Evolutionary conservation across 495 filamentous ascomycete species (phyloP).

Genomic region (Neurospora sp.): DNA sequence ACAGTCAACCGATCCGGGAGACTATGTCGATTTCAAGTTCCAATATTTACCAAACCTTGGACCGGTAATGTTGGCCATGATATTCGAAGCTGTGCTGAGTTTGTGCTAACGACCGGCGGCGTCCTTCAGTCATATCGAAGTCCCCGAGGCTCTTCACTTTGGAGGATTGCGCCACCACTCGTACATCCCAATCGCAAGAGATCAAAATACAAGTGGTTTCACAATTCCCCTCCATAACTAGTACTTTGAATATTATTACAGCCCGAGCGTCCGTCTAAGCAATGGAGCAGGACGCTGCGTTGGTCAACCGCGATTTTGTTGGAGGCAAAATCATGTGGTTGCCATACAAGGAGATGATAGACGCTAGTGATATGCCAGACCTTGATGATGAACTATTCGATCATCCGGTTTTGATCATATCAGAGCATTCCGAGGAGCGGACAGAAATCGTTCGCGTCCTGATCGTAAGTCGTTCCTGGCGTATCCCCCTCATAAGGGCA

Average conservation of each 20-base stretch:
- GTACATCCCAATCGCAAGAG: neutral
- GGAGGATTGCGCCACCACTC: neutral
- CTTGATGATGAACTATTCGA: neutral
- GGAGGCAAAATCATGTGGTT: neutral
- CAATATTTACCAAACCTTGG: neutral
- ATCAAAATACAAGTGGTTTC: neutral
- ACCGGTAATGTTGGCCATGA: neutral
- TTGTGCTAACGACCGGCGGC: neutral
- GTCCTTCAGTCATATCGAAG: neutral
- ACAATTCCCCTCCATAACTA: neutral
- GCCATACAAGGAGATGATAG: neutral
- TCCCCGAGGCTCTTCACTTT: neutral
- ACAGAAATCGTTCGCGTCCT: neutral
- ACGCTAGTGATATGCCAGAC: neutral
- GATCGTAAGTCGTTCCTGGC: neutral
- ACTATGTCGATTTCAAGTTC: neutral
- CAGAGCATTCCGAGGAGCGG: neutral
- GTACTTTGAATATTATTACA: neutral
- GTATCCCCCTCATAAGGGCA: rapidly evolving
- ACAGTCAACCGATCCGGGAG: neutral
- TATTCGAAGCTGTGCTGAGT: neutral
- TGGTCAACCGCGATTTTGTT: neutral
- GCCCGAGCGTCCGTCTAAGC: neutral
- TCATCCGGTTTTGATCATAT: neutral
- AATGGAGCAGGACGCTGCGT: neutral